Percentiles rank a stretch among this genome's conserved stretches.
phyloP scores from a whole-genome alignment of 2,329 filamentous ascomycete species.

The Phyllosticta paracitricarpa region DNA sequence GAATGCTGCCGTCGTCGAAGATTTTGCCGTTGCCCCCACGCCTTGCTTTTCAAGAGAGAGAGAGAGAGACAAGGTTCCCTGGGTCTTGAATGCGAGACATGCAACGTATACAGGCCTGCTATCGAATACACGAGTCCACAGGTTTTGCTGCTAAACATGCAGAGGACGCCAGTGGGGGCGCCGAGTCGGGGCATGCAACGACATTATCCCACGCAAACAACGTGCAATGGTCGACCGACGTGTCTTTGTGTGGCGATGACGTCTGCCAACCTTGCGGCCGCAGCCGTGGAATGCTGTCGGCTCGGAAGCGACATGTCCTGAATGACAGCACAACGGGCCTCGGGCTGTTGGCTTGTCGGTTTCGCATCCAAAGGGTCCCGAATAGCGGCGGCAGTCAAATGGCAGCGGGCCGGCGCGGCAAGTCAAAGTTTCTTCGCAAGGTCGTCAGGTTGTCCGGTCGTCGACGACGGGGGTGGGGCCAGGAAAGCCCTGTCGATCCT shows the following conservation, averaged over 20 bases:
- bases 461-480: neutral
- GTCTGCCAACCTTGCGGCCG: neutral
- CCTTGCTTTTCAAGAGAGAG: neutral
- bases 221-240: neutral
- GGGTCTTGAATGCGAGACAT: neutral
- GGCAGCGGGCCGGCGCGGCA: neutral
- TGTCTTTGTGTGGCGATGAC: neutral
- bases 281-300: neutral
- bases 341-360: neutral
- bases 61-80: neutral
- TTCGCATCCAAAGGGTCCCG: neutral
- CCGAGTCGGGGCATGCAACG: neutral
- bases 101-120: neutral
- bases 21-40: neutral
- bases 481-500: neutral
- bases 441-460: too few species aligned
- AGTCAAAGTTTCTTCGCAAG: neutral
- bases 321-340: neutral
- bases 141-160: neutral
- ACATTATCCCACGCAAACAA: neutral
- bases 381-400: neutral
- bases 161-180: neutral
- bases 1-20: neutral
- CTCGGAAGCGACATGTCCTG: neutral
- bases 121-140: neutral